phyloP scores from a whole-genome alignment of 768 basidiomycete species.

The Collybia sordida region DNA sequence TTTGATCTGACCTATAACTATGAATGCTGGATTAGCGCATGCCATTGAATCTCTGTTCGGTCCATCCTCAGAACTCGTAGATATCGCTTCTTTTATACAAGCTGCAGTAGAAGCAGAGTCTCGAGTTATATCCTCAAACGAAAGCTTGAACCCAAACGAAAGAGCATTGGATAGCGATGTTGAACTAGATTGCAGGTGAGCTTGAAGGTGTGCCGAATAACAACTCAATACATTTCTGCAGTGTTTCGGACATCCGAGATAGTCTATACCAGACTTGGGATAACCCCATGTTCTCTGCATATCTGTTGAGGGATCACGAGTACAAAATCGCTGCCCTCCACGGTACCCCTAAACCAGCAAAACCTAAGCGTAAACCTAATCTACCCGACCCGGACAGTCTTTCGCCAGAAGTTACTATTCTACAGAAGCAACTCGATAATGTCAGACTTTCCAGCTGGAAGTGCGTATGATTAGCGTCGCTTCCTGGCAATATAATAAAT shows the following conservation, averaged over 20 bases:
- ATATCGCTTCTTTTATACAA: conserved; percentile 45
- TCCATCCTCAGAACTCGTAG: conserved; percentile 57
- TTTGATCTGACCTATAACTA: no score
- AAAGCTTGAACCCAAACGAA: neutral
- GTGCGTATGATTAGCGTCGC: conserved; percentile 34
- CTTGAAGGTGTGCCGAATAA: neutral
- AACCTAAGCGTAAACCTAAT: conserved; percentile 28
- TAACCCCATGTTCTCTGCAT: conserved; percentile 55
- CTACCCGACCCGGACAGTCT: conserved; percentile 39
- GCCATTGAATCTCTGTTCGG: conserved; percentile 56
- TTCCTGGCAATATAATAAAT: conserved; percentile 5
- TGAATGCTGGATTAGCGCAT: no score
- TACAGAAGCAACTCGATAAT: conserved; percentile 53
- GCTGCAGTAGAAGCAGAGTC: conserved; percentile 16
- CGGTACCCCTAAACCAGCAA: conserved; percentile 27
- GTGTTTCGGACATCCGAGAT: conserved; percentile 51
- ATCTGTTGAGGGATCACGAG: conserved; percentile 56
- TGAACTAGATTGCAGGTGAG: conserved; percentile 44
- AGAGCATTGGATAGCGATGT: conserved; percentile 11
- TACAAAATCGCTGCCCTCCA: conserved; percentile 35
- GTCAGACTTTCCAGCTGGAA: conserved; percentile 59
- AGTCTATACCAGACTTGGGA: conserved; percentile 47
- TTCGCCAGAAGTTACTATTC: conserved; percentile 40
- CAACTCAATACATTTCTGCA: conserved; percentile 18
- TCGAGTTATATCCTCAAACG: neutral